These are phyloP conservation scores for Polyporus tsugae DNA, from an alignment of 1,284 basidiomycete species.

Conservation along the genomic window DNA sequence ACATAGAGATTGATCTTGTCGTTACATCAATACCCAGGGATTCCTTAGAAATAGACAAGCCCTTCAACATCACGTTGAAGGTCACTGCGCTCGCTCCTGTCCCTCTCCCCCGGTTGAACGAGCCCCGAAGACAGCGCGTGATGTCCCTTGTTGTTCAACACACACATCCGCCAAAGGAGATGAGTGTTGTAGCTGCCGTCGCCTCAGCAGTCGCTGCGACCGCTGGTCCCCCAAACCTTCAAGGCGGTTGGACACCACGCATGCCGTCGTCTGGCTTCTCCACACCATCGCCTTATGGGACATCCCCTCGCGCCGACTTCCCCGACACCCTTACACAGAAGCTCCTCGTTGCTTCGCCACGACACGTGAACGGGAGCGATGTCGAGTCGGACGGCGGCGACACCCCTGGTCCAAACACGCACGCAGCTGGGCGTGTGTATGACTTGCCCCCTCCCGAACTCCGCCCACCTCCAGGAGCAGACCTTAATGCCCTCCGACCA, in stretches of 20 bases:
- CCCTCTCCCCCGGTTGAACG: conserved; percentile 40
- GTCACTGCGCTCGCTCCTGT: conserved; percentile 56
- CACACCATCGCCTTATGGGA: conserved; percentile 54
- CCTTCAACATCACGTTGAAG: conserved; percentile 63
- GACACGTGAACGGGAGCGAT: conserved; percentile 36
- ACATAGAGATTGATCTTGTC: conserved; percentile 68
- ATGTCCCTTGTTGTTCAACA: conserved; percentile 72
- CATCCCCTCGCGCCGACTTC: conserved; percentile 49
- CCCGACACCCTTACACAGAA: conserved; percentile 59
- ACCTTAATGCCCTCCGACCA: conserved; percentile 14
- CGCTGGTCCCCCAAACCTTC: conserved; percentile 26
- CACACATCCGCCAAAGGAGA: conserved; percentile 49
- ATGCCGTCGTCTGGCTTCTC: conserved; percentile 55
- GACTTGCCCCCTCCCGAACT: conserved; percentile 58
- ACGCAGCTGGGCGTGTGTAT: conserved; percentile 30
- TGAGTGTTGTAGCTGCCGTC: conserved; percentile 34
- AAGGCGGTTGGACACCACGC: conserved; percentile 53
- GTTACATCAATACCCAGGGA: conserved; percentile 58
- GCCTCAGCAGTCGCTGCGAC: conserved; percentile 30
- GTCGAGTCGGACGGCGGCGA: conserved; percentile 39
- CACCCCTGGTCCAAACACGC: conserved; percentile 34
- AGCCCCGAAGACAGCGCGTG: conserved; percentile 47
- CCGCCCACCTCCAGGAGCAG: conserved; percentile 40
- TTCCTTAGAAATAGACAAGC: conserved; percentile 56
- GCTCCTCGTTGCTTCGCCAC: conserved; percentile 52